Base-by-base conservation (phyloP, 2,329 filamentous ascomycete species). In the Cryphonectria parasitica region DNA sequence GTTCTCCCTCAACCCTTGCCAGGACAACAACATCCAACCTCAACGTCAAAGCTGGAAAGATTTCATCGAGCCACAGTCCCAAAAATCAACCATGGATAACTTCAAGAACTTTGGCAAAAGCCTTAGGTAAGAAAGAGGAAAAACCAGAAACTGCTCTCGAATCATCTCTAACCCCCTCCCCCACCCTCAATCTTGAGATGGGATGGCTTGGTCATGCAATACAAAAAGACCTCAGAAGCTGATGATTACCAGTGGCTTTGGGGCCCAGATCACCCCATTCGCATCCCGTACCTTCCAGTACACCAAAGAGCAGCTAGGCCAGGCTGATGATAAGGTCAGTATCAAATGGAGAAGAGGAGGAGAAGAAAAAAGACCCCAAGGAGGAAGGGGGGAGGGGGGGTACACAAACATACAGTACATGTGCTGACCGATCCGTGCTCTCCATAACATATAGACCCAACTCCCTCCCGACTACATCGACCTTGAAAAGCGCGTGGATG, bases 401-500 rank as follows among this genome's bases (percentile, higher is more conserved):
- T n/a, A n/a, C n/a, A n/a, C n/a, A n/a, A n/a, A n/a, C n/a, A 60
- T 22, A 39, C 25, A 36, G 45, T 28, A 34, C 13, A 56, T 45
- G 36, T 64, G 49, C 61, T 52, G 25, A 65, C 8, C 68, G 65
- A 31, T 63, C 43, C 31, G 52, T 56, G 63, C 43, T 60, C 69
- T 66, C 60, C 28, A 17, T 13, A 19, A 67, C 49, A 67, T 69
- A 73, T 77, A 97, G 94, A 99, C 96, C 74, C 92, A 98, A 84
- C 93, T 99, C 60, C 96, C 96, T 62, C 91, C 95, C 76, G 96
- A 98, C 83, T 99, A 99, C 83, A 93, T 98, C 80, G 95, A 98
- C 83, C 92, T 99, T 73, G 96, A 99, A 89, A 98, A 98, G 89
- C 91, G 95, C 75, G 94, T 98, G 78, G 96, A 99, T 89, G 96